phyloP scores from a whole-genome alignment of 2,329 filamentous ascomycete genomes.

The Fusarium verticillioides region DNA sequence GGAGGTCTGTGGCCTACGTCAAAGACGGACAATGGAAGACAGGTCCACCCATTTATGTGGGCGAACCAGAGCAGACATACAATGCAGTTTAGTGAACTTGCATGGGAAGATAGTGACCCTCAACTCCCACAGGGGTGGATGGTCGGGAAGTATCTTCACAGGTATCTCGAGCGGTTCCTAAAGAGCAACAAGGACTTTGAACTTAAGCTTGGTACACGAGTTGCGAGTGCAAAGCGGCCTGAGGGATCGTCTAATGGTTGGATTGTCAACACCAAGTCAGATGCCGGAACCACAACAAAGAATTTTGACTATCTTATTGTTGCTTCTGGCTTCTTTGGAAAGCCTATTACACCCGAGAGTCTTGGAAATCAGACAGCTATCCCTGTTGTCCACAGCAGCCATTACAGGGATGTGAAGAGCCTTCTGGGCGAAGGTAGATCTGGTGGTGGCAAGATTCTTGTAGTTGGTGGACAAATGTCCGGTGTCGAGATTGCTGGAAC shows the following conservation, averaged over 20 bases:
- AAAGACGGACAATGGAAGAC: conserved; percentile 59
- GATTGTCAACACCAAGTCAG: conserved; percentile 53
- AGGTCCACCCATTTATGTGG: conserved; percentile 74
- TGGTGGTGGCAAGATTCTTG: conserved; percentile 70
- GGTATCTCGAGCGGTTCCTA: conserved; percentile 71
- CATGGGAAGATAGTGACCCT: conserved; percentile 71
- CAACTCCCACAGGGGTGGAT: conserved; percentile 82
- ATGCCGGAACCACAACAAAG: conserved; percentile 53
- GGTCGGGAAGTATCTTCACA: conserved; percentile 76
- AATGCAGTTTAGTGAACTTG: conserved; percentile 76
- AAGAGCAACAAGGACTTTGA: conserved; percentile 52
- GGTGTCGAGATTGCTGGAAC: conserved; percentile 81
- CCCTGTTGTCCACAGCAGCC: conserved; percentile 74
- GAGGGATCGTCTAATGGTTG: conserved; percentile 53
- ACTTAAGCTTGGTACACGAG: conserved; percentile 61
- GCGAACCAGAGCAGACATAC: conserved; percentile 83
- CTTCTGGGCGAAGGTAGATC: conserved; percentile 56
- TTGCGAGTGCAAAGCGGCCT: conserved; percentile 54
- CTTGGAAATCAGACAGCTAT: conserved; percentile 51
- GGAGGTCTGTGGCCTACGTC: conserved; percentile 81
- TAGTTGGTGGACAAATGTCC: conserved; percentile 86
- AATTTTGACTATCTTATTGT: conserved; percentile 78
- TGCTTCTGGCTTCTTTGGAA: conserved; percentile 80
- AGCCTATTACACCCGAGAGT: conserved; percentile 62
- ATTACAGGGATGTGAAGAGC: conserved; percentile 66